phyloP scores from a whole-genome alignment of 1,284 basidiomycete species.

The Trametes sp. region DNA sequence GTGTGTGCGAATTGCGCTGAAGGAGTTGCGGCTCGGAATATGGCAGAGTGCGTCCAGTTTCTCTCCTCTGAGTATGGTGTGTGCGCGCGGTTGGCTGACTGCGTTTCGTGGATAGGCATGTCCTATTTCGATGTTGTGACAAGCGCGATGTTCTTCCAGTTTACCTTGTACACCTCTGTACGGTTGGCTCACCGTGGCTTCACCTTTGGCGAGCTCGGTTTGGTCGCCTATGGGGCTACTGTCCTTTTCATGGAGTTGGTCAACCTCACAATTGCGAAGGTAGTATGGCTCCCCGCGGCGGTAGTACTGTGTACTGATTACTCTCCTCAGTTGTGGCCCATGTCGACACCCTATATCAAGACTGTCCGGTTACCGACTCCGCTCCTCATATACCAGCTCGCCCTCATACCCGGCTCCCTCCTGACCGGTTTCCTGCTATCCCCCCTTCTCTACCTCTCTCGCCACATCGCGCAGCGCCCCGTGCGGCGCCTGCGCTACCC shows the following conservation, averaged over 20 bases:
- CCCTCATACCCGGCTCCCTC: constrained; percentile 92
- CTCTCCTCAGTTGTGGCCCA: constrained; percentile 72
- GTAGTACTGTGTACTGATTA: neutral
- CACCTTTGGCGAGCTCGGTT: constrained; percentile 92
- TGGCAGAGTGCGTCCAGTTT: constrained; percentile 66
- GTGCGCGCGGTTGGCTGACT: too few relatives aligned
- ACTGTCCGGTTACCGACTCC: constrained; percentile 95
- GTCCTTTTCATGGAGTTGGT: constrained; percentile 87
- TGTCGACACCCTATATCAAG: constrained; percentile 87
- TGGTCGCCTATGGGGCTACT: constrained; percentile 90
- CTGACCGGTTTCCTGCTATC: constrained; percentile 94
- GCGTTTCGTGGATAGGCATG: constrained; percentile 60
- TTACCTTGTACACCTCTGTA: constrained; percentile 89
- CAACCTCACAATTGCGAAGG: constrained; percentile 82
- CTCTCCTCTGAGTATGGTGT: neutral
- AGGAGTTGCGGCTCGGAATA: constrained; percentile 53
- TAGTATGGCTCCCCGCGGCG: constrained; percentile 46
- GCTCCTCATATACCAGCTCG: constrained; percentile 91
- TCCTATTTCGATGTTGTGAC: constrained; percentile 81
- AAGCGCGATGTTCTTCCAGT: constrained; percentile 88
- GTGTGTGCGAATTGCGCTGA: constrained; percentile 55
- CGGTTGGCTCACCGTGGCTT: constrained; percentile 92
- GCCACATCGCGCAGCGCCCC: constrained; percentile 92
- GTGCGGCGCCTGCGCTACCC: constrained; percentile 90
- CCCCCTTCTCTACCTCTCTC: constrained; percentile 91